These are phyloP conservation scores for Trichoderma koningii DNA, from an alignment of 2,329 filamentous ascomycete genomes.

Conservation along the genomic window DNA sequence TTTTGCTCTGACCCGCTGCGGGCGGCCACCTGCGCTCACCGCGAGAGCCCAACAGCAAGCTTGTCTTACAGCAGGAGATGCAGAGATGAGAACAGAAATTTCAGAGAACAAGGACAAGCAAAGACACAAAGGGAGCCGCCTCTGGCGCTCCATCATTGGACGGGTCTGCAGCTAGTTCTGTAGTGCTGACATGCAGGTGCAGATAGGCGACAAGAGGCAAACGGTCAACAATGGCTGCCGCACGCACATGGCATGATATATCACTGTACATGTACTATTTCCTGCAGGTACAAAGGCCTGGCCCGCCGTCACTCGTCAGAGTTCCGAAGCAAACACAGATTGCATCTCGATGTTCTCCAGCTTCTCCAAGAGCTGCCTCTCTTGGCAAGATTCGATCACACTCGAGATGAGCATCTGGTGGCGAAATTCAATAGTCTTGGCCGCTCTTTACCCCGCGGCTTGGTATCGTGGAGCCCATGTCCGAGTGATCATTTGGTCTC, in stretches of 20 bases:
- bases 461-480: constrained; percentile 2
- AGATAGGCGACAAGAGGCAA: neutral
- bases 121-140: neutral
- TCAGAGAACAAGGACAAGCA: neutral
- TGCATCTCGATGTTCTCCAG: neutral
- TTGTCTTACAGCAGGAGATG: neutral
- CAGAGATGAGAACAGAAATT: neutral
- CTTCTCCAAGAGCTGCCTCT: neutral
- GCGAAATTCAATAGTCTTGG: constrained; percentile 6
- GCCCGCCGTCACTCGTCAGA: constrained; percentile 1
- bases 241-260: too few species aligned
- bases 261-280: neutral
- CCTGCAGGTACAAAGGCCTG: constrained; percentile 3
- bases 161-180: constrained; percentile 1
- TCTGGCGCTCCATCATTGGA: neutral
- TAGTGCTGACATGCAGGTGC: neutral
- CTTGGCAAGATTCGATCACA: constrained; percentile 15
- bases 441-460: constrained; percentile 9
- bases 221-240: too few species aligned
- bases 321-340: constrained; percentile 2
- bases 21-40: constrained; percentile 21
- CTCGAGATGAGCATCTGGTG: neutral
- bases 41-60: neutral
- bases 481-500: neutral
- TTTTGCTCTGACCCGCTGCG: constrained; percentile 14